Base-by-base conservation (phyloP, 805 yeast genomes). In the Lachancea lanzarotensis region DNA sequence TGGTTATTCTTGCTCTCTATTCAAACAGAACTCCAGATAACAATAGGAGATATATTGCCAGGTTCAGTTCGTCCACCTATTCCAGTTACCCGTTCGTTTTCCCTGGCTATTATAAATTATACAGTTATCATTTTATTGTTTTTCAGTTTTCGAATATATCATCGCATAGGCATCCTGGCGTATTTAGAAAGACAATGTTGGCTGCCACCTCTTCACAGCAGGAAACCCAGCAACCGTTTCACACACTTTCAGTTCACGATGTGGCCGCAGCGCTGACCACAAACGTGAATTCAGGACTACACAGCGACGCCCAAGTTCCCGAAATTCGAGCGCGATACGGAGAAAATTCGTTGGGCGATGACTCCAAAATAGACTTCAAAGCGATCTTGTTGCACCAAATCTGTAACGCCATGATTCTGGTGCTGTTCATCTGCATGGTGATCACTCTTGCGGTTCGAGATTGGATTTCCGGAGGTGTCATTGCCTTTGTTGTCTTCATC, bases 391-490 rank as follows among this genome's bases (percentile, higher is more conserved):
- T 84, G 46, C 88, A 84, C 45, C 95, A 93, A 62, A 81, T 87
- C 59, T 89, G 85, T 55, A 95, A 93, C 65, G 98, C 97, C 15
- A 75, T 93, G 72, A 90, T 93, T 51, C 69, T 93, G 59, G 74
- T 93, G 46, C 73, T 93, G 54, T 81, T 90, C 40, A 96, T 91
- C 0, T 88, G 96, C 0, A 96, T 98, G 5, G 75, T 76, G 3
- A 75, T 93, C 39, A 79, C 95, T 48, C 84, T 93, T 55, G 71
- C 87, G 55, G 87, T 93, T 85, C 95, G 95, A 22, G 95, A 93
- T 66, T 79, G 82, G 50, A 96, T 93, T 59, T 98, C 95, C 57
- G 95, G 98, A 12, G 73, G 95, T 35, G 83, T 91, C 46, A 93
- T 93, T 57, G 79, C 96, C 0, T 73, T 89, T 49, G 98, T 98